Evolutionary conservation across 2,329 filamentous ascomycete species (phyloP).

Genomic region (Nectriaceae sp.): DNA sequence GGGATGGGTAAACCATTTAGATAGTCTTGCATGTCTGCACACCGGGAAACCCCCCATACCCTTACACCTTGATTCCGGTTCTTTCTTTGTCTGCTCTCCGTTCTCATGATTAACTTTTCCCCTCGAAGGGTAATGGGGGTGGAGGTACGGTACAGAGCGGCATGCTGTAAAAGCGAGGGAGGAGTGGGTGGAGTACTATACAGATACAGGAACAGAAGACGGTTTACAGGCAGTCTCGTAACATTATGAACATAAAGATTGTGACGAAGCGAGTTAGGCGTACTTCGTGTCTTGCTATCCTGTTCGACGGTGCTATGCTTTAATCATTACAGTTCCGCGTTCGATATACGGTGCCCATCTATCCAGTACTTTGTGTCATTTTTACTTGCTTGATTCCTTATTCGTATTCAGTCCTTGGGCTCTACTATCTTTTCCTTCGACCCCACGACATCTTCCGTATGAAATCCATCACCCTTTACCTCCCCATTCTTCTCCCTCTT

Average conservation of each 20-base stretch:
- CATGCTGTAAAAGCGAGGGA: slow-evolving; percentile 16
- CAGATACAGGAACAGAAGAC: slow-evolving; percentile 12
- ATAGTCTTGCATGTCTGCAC: slow-evolving; percentile 3
- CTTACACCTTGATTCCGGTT: background rate
- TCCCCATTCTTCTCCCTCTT: slow-evolving; percentile 5
- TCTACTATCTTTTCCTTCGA: slow-evolving; percentile 21
- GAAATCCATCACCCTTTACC: slow-evolving; percentile 27
- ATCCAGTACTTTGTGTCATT: too few species aligned
- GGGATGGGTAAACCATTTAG: too few species aligned
- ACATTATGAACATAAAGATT: background rate
- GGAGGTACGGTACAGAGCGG: slow-evolving; percentile 5
- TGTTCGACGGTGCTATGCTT: too few species aligned
- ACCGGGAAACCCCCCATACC: background rate
- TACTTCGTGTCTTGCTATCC: too few species aligned
- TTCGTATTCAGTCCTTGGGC: too few species aligned
- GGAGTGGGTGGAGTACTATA: slow-evolving; percentile 10
- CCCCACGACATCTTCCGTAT: slow-evolving; percentile 26
- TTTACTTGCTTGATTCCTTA: background rate
- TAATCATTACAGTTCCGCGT: too few species aligned
- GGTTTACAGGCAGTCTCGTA: background rate
- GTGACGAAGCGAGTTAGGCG: too few species aligned
- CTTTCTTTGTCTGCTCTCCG: background rate
- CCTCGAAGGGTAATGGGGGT: slow-evolving; percentile 4
- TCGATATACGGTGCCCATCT: too few species aligned
- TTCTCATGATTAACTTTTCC: slow-evolving; percentile 8